A percentile compares a stretch with the other conserved stretches of the same genome.
phyloP scores from a whole-genome alignment of 495 filamentous ascomycete genomes.

The Neurospora sp. region DNA sequence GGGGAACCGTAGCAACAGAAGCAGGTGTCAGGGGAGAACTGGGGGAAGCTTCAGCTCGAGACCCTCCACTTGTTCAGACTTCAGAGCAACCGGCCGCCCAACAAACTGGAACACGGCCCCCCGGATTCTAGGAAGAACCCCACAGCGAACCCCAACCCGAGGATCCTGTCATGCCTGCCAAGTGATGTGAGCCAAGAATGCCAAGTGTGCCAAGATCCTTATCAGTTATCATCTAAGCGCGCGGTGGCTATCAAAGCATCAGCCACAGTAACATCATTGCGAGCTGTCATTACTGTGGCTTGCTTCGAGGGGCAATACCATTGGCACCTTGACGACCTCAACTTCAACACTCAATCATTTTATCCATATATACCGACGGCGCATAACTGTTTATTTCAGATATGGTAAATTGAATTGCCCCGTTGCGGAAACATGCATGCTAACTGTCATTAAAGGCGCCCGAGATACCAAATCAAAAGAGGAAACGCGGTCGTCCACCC shows the following conservation, averaged over 20 bases:
- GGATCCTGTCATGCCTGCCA: background rate
- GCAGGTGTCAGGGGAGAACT: background rate
- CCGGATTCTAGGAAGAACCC: background rate
- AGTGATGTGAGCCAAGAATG: background rate
- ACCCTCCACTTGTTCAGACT: background rate
- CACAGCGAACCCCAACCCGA: background rate
- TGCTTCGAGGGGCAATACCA: background rate
- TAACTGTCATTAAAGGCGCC: slow-evolving; percentile 19
- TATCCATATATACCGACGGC: background rate
- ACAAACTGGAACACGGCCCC: background rate
- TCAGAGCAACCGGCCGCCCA: background rate
- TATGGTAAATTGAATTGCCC: slow-evolving; percentile 12
- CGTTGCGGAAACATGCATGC: background rate
- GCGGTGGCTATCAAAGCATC: background rate
- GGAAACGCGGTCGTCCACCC: slow-evolving; percentile 30
- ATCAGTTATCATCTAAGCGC: background rate
- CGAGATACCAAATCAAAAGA: slow-evolving; percentile 26
- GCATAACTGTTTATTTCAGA: slow-evolving; percentile 3
- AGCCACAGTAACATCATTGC: background rate
- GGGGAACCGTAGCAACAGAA: background rate
- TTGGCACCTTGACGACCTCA: background rate
- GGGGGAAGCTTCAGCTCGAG: background rate
- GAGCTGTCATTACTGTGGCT: slow-evolving; percentile 1
- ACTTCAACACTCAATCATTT: background rate
- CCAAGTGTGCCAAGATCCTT: background rate